Evolutionary conservation across 441 rosid genomes (phyloP), one percentile per base, ranked within the genome.

Genomic region (Eruca vesicaria): DNA sequence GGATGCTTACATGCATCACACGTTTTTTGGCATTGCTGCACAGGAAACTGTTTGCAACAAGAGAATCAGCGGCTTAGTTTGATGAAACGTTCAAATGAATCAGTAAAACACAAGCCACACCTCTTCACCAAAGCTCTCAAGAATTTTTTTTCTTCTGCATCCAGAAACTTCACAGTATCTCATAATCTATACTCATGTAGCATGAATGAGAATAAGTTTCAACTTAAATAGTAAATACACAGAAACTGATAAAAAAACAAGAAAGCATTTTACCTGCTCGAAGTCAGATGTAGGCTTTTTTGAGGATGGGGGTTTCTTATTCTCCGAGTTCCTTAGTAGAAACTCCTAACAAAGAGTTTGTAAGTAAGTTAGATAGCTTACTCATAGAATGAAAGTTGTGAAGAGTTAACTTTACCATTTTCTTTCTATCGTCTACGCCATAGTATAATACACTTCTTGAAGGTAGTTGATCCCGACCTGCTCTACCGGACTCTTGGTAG

Each of bases 401-500:
- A 16, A 41, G 38, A 48, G 65, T 56, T 26, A 69, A 74, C 80
- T 11, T 64, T 74, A 93, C 99, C 97, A 91, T 91, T 85, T 81
- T 90, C 79, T 82, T 89, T 66, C 91, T 88, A 79, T 96, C 99
- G 78, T 91, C 98, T 7, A 89, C 80, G 73, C 99, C 98, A 79
- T 96, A 93, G 83, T 96, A 96, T 81, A 96, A 80, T 68, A 96
- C 63, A 82, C 99, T 93, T 80, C 84, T 84, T 15, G 91, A 91
- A 35, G 95, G 91, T 83, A 85, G 68, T 65, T 96, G 98, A 86
- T 96, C 98, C n/a, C 97, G 97, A 60, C 99, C 98, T 45, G 97
- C 99, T 85, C 97, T 87, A 63, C 99, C 99, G 7, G 99, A 96
- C 77, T 96, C 99, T 86, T 96, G 98, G 82, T 96, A 96, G 80